A percentile compares a stretch with the other conserved stretches of the same genome.
phyloP scores from a whole-genome alignment of 2,329 filamentous ascomycete genomes.

The Chaetomiaceae sp. region DNA sequence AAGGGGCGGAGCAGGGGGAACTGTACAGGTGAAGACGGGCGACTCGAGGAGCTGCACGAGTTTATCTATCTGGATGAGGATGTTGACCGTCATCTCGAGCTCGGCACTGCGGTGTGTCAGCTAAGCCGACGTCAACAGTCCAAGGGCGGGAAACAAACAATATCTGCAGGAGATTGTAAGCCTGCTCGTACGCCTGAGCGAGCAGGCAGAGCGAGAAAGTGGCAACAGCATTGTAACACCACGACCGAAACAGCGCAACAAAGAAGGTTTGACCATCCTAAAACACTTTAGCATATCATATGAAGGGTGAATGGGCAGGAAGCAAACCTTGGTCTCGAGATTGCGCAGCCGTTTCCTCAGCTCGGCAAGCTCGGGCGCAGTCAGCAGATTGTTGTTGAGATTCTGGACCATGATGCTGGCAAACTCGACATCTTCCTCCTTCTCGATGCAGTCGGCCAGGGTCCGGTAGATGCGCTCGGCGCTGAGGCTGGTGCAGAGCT shows the following conservation, averaged over 20 bases:
- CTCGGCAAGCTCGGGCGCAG: conserved; percentile 88
- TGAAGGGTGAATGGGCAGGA: neutral
- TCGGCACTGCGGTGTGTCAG: conserved; percentile 63
- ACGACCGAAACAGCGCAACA: conserved; percentile 87
- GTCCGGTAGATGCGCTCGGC: conserved; percentile 94
- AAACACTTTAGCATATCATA: conserved; percentile 1
- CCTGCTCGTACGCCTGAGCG: conserved; percentile 96
- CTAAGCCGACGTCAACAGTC: neutral
- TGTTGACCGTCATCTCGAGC: conserved; percentile 97
- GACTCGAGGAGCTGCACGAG: conserved; percentile 94
- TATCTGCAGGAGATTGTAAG: conserved; percentile 91
- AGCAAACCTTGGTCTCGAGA: conserved; percentile 70
- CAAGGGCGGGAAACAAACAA: conserved; percentile 54
- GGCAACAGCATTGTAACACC: conserved; percentile 97
- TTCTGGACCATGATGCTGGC: conserved; percentile 99
- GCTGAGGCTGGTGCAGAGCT: conserved; percentile 87
- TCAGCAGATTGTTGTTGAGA: conserved; percentile 97
- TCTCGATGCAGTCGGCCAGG: conserved; percentile 92
- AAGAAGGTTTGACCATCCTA: conserved; percentile 94
- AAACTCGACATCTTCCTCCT: conserved; percentile 97
- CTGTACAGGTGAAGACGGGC: conserved; percentile 86
- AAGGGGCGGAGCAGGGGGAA: too few species aligned
- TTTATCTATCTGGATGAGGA: conserved; percentile 98
- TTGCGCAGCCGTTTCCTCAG: conserved; percentile 86
- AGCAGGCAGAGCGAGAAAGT: conserved; percentile 94